Conservation (phyloP, 2,329 filamentous ascomycete species). For the Pseudogymnoascus sp. region DNA sequence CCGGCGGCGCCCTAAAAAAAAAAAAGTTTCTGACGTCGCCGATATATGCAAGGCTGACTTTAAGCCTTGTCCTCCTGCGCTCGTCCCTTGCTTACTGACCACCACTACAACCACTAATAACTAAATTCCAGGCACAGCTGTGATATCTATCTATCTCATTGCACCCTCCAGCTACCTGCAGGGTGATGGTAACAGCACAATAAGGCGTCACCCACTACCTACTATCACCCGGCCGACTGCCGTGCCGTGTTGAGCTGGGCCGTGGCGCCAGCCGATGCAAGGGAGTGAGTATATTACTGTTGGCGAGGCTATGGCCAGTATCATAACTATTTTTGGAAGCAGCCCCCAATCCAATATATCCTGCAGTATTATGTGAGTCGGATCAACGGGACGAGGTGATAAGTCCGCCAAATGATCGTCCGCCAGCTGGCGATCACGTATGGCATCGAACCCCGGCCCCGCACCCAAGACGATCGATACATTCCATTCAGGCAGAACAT, state of each 20-base stretch:
- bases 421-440: not conserved
- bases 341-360: not conserved
- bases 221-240: not conserved
- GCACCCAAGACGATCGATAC: not conserved
- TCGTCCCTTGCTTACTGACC: not conserved
- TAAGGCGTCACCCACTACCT: not conserved
- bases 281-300: not conserved
- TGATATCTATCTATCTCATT: not conserved
- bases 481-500: not conserved
- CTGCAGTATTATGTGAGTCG: not conserved
- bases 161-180: not conserved
- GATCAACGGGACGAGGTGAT: not conserved
- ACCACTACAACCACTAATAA: not conserved
- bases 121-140: not conserved
- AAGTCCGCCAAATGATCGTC: not conserved
- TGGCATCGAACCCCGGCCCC: not conserved
- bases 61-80: not conserved
- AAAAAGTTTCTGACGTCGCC: slow-evolving; percentile 6
- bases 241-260: not conserved
- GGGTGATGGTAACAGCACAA: not conserved
- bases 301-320: not conserved
- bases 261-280: not conserved
- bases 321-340: not conserved
- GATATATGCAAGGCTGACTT: not conserved
- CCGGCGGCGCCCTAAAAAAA: not conserved